These are phyloP conservation scores for Globisporangium emineosum DNA, from an alignment of 352 stramenopile species.

Conservation along the genomic window DNA sequence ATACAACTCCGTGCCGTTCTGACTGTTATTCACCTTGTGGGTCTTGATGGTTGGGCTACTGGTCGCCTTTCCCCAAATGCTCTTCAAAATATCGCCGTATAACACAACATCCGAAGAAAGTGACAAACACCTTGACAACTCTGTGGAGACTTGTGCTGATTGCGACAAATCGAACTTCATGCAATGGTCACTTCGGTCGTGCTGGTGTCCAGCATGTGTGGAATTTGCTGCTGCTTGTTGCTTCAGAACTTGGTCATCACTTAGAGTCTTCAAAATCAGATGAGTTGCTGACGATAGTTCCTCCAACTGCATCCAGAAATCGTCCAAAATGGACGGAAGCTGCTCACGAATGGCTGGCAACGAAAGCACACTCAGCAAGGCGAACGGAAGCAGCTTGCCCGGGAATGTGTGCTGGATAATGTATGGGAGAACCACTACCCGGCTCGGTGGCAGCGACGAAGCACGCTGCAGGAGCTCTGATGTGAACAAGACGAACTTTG, in stretches of 20 bases:
- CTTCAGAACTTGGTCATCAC: not conserved
- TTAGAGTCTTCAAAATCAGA: constrained; percentile 8
- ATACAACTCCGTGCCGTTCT: constrained; percentile 26
- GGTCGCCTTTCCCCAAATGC: constrained; percentile 40
- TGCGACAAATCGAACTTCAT: constrained; percentile 9
- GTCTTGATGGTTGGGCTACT: constrained; percentile 22
- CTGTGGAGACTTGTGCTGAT: constrained; percentile 25
- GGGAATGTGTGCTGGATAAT: constrained; percentile 58
- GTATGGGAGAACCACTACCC: constrained; percentile 23
- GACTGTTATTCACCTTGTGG: constrained; percentile 32
- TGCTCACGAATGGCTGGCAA: constrained; percentile 51
- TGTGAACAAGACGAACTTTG: constrained; percentile 56
- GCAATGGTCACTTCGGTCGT: not conserved
- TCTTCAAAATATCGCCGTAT: constrained; percentile 33
- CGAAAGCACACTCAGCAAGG: constrained; percentile 63
- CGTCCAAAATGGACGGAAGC: constrained; percentile 33
- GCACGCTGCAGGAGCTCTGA: constrained; percentile 30
- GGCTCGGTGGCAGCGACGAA: constrained; percentile 17
- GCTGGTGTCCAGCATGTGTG: not conserved
- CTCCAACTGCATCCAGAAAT: constrained; percentile 52
- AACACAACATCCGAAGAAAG: constrained; percentile 14
- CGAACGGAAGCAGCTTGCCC: constrained; percentile 74
- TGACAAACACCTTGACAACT: constrained; percentile 29
- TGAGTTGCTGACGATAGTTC: constrained; percentile 24
- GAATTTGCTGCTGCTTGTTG: not conserved